Conservation (phyloP, 106 monocot species). For the Chionographis japonica region DNA sequence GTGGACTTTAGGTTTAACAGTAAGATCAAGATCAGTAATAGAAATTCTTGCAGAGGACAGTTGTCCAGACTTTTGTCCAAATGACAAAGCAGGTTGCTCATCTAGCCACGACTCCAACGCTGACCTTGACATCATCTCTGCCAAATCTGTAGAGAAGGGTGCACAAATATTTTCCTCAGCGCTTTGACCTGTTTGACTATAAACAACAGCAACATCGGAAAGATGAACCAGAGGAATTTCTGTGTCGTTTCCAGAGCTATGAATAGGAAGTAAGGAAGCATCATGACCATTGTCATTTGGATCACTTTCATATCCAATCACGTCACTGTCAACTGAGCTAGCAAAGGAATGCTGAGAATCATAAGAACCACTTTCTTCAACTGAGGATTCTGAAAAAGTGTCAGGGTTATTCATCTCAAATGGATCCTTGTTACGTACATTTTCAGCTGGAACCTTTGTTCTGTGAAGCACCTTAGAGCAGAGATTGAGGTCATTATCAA, state of each 20-base stretch:
- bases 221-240: conserved; percentile 28
- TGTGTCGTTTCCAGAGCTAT: conserved; percentile 16
- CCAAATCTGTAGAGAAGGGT: conserved; percentile 55
- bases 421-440: conserved; percentile 7
- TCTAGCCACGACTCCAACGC: conserved; percentile 86
- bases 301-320: conserved; percentile 16
- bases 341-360: conserved; percentile 39
- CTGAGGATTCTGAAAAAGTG: conserved; percentile 46
- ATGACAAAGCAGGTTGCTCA: conserved; percentile 44
- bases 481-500: conserved; percentile 13
- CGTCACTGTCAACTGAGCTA: conserved; percentile 38
- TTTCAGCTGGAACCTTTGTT: conserved; percentile 14
- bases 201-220: conserved; percentile 28
- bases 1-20: conserved; percentile 43
- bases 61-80: conserved; percentile 19
- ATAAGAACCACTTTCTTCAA: conserved; percentile 54
- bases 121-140: conserved; percentile 66
- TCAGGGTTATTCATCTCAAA: conserved; percentile 27
- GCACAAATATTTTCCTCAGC: conserved; percentile 9
- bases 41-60: conserved; percentile 60
- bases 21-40: conserved; percentile 54
- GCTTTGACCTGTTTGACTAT: conserved; percentile 23
- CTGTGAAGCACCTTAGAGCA: conserved; percentile 6
- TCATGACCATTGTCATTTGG: conserved; percentile 12
- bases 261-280: not conserved